Evolutionary conservation across 257 asterid genomes (phyloP).

Genomic region (Solanum chiquidenum): DNA sequence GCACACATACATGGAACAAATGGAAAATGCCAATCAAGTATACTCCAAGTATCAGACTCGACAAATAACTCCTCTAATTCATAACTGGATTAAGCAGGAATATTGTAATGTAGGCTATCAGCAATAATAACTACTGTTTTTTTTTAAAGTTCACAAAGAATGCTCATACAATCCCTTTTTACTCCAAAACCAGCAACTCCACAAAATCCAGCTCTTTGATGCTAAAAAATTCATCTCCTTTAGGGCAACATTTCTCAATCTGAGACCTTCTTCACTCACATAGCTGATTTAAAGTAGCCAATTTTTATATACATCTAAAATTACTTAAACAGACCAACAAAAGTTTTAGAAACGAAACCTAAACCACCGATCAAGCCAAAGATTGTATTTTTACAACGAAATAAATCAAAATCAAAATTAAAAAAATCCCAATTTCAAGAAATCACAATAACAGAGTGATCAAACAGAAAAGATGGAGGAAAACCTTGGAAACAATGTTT

Average conservation of each 20-base stretch:
- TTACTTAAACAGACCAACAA: background rate
- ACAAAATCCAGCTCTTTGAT: background rate
- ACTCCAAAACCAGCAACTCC: background rate
- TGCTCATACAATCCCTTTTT: background rate
- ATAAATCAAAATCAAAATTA: background rate
- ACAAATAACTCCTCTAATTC: background rate
- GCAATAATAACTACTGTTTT: background rate
- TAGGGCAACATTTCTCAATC: background rate
- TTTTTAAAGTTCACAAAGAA: background rate
- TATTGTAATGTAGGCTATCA: background rate
- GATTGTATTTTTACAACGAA: background rate
- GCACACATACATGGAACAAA: background rate
- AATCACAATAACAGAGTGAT: background rate
- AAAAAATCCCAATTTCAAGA: background rate
- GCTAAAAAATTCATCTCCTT: background rate
- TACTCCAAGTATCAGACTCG: background rate
- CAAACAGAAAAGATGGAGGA: background rate
- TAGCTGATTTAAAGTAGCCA: background rate
- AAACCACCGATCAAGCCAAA: background rate
- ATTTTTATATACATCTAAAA: background rate
- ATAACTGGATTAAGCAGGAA: background rate
- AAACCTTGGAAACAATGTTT: slow-evolving; percentile 8
- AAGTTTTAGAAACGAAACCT: background rate
- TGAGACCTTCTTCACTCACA: background rate
- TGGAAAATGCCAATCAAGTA: background rate